Base-by-base conservation (phyloP, 169 alveolate species). In the Amoebophrya sp. region DNA sequence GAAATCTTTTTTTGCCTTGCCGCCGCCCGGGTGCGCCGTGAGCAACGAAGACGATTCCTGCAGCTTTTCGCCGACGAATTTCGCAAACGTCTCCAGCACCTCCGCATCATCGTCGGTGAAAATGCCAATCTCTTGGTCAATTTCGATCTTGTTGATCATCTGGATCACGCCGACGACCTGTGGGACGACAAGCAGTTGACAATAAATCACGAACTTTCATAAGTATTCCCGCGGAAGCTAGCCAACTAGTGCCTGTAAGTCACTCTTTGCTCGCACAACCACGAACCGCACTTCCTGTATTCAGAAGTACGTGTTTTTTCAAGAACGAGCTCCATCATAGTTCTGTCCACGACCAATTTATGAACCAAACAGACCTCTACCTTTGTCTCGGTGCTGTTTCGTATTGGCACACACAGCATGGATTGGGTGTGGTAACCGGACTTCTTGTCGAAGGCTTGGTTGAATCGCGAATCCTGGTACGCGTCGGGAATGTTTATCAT, bases 91-190 rank as follows among this genome's bases (percentile, higher is more conserved):
- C 23, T 77, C 89, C 40, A 77, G 33, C 33, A 77, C 89, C 10
- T 77, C 89, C 23, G 18, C 14, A n/a, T 77, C 89, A 12, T 77
- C 89, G 39, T 77, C 89, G 39, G 10, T 7, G 39, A 77, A 77
- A 10, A 77, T 77, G 40, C 89, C 89, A n/a, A 77, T 33, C 35
- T 77, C 89, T n/a, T 33, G 40, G 23, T 77, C 89, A 77, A 77
- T 29, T 23, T 77, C 89, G 23, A 29, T 32, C 39, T 77, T 77
- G 39, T 77, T 77, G 39, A 77, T 77, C 89, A 77, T 77, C 39
- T 77, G 89, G 33, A 77, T 77, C 89, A 77, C 89, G 18, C 89
- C 89, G 89, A 32, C 10, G 3, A 77, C 89, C 89, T 77, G 89
- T 12, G 39, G 33, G 39, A 18, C 29, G 66, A 47, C n/a, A n/a